A percentile compares a stretch with the other conserved stretches of the same genome.
These are phyloP conservation scores for Chlorella sorokiniana DNA, from an alignment of 139 green algal species.

Conservation along the genomic window DNA sequence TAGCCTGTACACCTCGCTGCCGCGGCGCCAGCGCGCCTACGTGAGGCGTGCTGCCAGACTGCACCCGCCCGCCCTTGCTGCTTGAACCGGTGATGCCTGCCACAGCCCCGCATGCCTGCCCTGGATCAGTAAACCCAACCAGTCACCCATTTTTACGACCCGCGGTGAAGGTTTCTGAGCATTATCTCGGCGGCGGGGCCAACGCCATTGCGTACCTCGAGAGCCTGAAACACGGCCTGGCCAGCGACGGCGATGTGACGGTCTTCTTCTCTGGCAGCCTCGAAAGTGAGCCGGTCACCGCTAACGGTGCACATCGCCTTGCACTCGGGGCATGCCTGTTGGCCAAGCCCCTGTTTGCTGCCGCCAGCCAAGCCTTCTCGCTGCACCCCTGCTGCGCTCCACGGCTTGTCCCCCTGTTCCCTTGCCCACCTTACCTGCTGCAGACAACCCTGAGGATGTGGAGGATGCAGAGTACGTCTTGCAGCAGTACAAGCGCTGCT, in stretches of 20 bases:
- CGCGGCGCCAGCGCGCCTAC: conserved; percentile 6
- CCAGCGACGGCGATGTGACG: conserved; percentile 1
- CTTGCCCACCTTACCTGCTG: not conserved
- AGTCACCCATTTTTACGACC: not conserved
- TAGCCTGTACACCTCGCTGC: not conserved
- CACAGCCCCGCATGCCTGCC: no score
- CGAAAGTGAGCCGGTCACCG: not conserved
- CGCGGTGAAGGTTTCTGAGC: conserved; percentile 1
- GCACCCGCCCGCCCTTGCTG: not conserved
- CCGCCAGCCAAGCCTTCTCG: not conserved
- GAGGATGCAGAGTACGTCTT: conserved; percentile 10
- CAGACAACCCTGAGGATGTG: conserved; percentile 18
- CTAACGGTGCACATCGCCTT: no score
- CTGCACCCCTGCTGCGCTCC: not conserved
- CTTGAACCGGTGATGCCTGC: not conserved
- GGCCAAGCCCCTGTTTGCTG: not conserved
- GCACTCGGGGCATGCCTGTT: no score
- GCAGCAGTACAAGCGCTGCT: conserved; percentile 18
- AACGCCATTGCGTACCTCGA: conserved; percentile 1
- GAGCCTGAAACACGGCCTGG: conserved; percentile 6
- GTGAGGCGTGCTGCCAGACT: not conserved
- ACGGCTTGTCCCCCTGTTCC: no score
- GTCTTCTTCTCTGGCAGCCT: not conserved
- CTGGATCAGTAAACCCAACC: no score
- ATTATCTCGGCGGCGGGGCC: conserved; percentile 4